Percentiles rank a stretch among this genome's conserved stretches.
Evolutionary conservation across 192 early-diverging fungal species (phyloP).

Genomic region (Backusella tarrabulga): DNA sequence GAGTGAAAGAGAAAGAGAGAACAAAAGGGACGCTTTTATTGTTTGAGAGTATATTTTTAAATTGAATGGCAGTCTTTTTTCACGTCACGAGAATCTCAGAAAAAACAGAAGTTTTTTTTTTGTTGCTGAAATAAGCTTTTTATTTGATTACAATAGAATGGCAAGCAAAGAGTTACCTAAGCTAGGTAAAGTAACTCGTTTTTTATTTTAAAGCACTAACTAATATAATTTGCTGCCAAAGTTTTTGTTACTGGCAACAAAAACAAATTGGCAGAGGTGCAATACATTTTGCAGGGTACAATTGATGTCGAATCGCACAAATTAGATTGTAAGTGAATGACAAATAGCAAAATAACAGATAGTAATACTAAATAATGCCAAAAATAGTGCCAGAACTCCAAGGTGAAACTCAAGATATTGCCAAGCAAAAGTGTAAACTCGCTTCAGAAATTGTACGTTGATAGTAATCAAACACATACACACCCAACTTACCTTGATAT

Average conservation of each 20-base stretch:
- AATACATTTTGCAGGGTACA: conserved; percentile 67
- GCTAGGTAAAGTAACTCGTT: conserved; percentile 7
- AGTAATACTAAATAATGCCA: neutral
- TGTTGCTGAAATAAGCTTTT: conserved; percentile 6
- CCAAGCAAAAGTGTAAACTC: conserved; percentile 73
- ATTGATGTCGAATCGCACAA: conserved; percentile 66
- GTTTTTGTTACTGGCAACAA: conserved; percentile 96
- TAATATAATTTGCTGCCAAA: neutral
- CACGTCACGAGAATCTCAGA: neutral
- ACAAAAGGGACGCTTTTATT: neutral
- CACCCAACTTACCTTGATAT: neutral
- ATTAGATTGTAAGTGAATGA: conserved; percentile 61
- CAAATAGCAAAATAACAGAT: neutral
- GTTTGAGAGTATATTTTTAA: neutral
- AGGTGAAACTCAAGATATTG: conserved; percentile 77
- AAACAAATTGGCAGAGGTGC: conserved; percentile 92
- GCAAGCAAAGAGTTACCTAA: conserved; percentile 11
- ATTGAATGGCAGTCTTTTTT: neutral
- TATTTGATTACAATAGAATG: neutral
- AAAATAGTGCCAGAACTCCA: conserved; percentile 86
- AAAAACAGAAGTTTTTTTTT: neutral
- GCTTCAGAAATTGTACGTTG: conserved; percentile 61
- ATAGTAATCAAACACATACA: neutral
- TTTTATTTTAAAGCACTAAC: neutral
- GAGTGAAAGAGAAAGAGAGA: neutral